These are phyloP conservation scores for Zoysia pacifica DNA, from an alignment of 176 grass and related monocot species.

Conservation along the genomic window DNA sequence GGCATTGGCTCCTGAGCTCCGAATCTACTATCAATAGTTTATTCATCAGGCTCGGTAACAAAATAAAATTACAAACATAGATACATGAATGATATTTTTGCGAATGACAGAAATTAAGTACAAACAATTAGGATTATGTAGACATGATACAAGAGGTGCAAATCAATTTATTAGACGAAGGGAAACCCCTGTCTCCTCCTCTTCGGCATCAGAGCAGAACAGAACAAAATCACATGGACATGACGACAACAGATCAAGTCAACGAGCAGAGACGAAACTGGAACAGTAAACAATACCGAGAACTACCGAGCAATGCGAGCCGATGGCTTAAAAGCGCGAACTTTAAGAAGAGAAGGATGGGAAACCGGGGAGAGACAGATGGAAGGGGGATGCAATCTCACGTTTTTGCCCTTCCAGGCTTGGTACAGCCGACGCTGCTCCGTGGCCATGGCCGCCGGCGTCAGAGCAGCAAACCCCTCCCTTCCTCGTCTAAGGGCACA, in stretches of 20 bases:
- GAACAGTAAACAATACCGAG: not conserved
- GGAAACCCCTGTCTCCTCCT: not conserved
- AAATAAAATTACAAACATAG: constrained; percentile 27
- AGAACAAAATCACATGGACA: constrained; percentile 14
- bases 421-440: constrained; percentile 76
- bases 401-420: constrained; percentile 83
- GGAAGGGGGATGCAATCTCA: constrained; percentile 31
- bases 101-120: not conserved
- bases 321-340: constrained; percentile 21
- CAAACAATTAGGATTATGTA: not conserved
- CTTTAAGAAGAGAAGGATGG: not conserved
- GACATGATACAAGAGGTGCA: not conserved
- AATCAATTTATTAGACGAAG: not conserved
- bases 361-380: not conserved
- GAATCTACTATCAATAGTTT: constrained; percentile 32
- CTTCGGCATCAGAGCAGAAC: not conserved
- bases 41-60: constrained; percentile 17
- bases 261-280: not conserved
- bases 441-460: constrained; percentile 47
- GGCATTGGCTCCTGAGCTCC: not conserved
- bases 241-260: not conserved
- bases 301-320: not conserved
- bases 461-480: not conserved
- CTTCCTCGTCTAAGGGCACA: not conserved
- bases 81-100: not conserved